Evolutionary conservation across 352 stramenopile species (phyloP), one percentile per base, ranked within the genome.

Genomic region (Plasmopara viticola): DNA sequence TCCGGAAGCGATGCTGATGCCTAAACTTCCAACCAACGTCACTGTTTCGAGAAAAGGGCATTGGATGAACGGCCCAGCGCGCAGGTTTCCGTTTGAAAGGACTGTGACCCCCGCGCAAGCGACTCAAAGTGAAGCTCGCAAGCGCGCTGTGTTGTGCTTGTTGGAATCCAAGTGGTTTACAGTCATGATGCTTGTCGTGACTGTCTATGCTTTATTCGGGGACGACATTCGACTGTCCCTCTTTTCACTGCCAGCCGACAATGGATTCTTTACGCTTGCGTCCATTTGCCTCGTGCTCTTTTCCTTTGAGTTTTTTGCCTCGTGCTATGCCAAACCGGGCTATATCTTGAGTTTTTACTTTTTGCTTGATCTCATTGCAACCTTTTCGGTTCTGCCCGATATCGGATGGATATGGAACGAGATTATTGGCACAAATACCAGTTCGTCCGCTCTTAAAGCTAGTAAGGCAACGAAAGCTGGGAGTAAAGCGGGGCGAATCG

Each of bases 291-390:
- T 97, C 37, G 72, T 87, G 51, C 68, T 96, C 13, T 96, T 97
- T 58, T 63, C 77, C 14, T 53, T 87, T 56, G 94, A 98, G 77
- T 95, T 97, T 51, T 34, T 90, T 31, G 54, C 84, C 12, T 84
- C 72, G 30, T 86, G 84, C 48, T 90, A 80, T 54, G 70, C 57
- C 38, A 87, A 89, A 55, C 72, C 81, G 4, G 57, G 74, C 30
- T 92, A 96, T 58, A 48, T 94, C 51, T 74, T 87, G 14, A 91
- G 85, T 48, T 98, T 98, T 55, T 98, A 97, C 72, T 95, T 95
- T 43, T 43, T 81, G 14, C 62, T 95, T 10, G 86, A 95, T 41
- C 66, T 95, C 51, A 86, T 95, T 38, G 79, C 85, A 15, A 89
- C 83, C 13, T 82, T 93, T 51, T 91, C 81, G 0, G 69, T 95